Percentiles rank a stretch among this genome's conserved stretches.
These are phyloP conservation scores for Schizonepeta tenuifolia DNA, from an alignment of 257 asterid species.

Conservation along the genomic window DNA sequence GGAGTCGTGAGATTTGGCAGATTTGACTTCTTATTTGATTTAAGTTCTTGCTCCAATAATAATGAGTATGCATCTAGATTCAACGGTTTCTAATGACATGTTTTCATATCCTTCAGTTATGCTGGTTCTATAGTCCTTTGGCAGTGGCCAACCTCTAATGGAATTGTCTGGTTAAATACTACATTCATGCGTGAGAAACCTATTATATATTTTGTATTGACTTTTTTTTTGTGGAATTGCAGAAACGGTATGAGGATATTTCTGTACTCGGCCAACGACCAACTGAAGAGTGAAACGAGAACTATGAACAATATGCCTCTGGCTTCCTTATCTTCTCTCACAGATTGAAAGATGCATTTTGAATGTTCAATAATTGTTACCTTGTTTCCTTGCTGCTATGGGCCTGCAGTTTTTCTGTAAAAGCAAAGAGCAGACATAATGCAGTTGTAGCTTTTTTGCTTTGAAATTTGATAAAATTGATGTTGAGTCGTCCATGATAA, in stretches of 20 bases:
- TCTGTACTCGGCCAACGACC: conserved; percentile 84
- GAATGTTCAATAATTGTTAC: conserved; percentile 45
- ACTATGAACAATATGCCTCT: conserved; percentile 10
- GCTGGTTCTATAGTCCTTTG: too few relatives aligned
- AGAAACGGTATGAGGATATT: conserved; percentile 89
- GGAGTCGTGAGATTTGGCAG: neutral
- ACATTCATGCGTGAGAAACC: neutral
- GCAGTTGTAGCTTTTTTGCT: conserved; percentile 29
- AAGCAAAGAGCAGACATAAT: conserved; percentile 24
- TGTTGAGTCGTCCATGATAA: conserved; percentile 15
- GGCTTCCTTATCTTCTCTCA: conserved; percentile 20
- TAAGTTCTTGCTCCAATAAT: neutral
- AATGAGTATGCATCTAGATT: neutral
- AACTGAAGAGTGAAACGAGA: conserved; percentile 60
- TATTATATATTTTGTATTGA: neutral
- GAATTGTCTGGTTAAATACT: neutral
- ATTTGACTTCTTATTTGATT: neutral
- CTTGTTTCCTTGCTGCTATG: conserved; percentile 24
- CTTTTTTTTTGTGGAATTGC: conserved; percentile 37
- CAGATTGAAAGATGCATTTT: conserved; percentile 40
- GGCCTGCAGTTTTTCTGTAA: conserved; percentile 27
- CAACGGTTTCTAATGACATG: too few relatives aligned
- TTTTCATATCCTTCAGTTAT: too few relatives aligned
- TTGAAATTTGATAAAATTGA: conserved; percentile 19
- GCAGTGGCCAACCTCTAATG: too few relatives aligned